Evolutionary conservation across 768 basidiomycete species (phyloP).

Genomic region (Russula emetica): DNA sequence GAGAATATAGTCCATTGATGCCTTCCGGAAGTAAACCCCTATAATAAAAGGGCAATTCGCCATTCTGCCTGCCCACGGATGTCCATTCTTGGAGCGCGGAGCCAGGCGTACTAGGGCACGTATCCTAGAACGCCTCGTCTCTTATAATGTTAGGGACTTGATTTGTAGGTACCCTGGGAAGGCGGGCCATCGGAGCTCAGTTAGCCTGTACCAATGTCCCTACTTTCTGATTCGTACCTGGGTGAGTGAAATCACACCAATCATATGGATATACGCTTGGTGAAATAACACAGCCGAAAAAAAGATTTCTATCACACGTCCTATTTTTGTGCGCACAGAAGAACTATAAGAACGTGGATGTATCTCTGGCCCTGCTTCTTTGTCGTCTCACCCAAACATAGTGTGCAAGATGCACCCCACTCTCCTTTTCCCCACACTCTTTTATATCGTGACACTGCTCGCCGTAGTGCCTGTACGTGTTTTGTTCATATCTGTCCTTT

Average conservation of each 20-base stretch:
- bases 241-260: neutral
- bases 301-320: neutral
- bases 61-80: too few species aligned
- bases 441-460: conserved; percentile 2
- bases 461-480: conserved; percentile 5
- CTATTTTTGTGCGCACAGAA: neutral
- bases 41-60: too few species aligned
- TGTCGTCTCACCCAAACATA: neutral
- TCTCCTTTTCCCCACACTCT: conserved; percentile 3
- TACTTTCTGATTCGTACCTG: conserved; percentile 2
- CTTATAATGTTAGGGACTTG: neutral
- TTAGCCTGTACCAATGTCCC: neutral
- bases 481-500: neutral
- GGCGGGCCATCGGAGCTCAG: conserved; percentile 7
- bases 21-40: too few species aligned
- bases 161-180: conserved; percentile 3
- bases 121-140: neutral
- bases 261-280: neutral
- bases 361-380: neutral
- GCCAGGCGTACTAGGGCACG: too few species aligned
- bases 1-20: too few species aligned
- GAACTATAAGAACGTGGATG: conserved; percentile 13
- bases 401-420: conserved; percentile 17
- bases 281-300: neutral
- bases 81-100: too few species aligned